Evolutionary conservation across 1,284 basidiomycete genomes (phyloP).

Genomic region (Anthracocystis walkeri): DNA sequence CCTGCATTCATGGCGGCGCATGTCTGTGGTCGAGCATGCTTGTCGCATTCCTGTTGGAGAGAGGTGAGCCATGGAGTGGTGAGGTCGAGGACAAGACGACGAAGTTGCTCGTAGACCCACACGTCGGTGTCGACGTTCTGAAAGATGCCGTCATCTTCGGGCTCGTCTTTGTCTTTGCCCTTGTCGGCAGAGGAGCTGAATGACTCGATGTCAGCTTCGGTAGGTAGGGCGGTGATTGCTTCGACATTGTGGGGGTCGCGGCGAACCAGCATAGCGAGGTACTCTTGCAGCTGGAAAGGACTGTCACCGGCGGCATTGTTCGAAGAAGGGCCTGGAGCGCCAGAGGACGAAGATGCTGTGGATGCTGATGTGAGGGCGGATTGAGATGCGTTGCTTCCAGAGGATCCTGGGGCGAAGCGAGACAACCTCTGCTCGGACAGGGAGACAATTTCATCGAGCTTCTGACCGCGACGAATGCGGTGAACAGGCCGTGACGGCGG

Average conservation of each 20-base stretch:
- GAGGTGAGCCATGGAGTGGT: slow-evolving; percentile 88
- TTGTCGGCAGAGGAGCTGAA: slow-evolving; percentile 57
- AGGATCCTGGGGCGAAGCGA: slow-evolving; percentile 10
- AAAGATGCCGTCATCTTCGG: slow-evolving; percentile 22
- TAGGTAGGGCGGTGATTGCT: slow-evolving; percentile 77
- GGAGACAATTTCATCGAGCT: slow-evolving; percentile 47
- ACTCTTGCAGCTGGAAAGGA: slow-evolving; percentile 94
- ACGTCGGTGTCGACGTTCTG: slow-evolving; percentile 75
- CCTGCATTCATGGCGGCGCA: slow-evolving; percentile 98
- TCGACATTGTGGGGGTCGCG: slow-evolving; percentile 88
- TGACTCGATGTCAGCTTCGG: slow-evolving; percentile 42
- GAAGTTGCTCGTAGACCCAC: slow-evolving; percentile 94
- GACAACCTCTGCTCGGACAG: slow-evolving; percentile 22
- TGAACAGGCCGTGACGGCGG: slow-evolving; percentile 10
- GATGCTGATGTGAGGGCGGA: slow-evolving; percentile 9
- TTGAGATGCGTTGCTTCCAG: slow-evolving; percentile 2
- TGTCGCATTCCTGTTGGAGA: slow-evolving; percentile 81
- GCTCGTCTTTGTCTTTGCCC: slow-evolving; percentile 60
- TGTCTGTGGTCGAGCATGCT: slow-evolving; percentile 68
- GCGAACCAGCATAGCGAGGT: slow-evolving; percentile 86
- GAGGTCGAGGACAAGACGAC: slow-evolving; percentile 90
- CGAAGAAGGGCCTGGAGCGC: slow-evolving; percentile 9
- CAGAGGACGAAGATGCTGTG: slow-evolving; percentile 4
- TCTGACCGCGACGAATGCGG: slow-evolving; percentile 56
- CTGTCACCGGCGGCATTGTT: slow-evolving; percentile 73